Evolutionary conservation across 2,329 filamentous ascomycete species (phyloP).

Genomic region (Hypomyces rosellus): DNA sequence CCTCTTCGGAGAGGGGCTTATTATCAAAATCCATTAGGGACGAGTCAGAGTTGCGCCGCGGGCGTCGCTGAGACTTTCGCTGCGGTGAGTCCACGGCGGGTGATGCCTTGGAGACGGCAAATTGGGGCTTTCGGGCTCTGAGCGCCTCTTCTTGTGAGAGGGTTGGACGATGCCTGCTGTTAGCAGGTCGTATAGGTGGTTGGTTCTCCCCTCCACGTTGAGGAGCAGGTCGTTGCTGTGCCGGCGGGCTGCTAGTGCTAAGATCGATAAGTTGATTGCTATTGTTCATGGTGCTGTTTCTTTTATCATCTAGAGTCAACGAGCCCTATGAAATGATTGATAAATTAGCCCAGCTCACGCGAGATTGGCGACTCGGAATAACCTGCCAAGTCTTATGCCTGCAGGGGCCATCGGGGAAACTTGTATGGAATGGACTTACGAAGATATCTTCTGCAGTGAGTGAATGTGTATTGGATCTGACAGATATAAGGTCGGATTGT

Average conservation of each 20-base stretch:
- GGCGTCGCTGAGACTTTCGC: constrained; percentile 41
- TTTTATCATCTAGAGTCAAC: constrained; percentile 58
- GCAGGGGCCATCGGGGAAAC: no score
- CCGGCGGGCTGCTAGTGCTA: constrained; percentile 20
- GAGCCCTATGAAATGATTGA: constrained; percentile 48
- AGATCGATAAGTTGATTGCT: constrained; percentile 28
- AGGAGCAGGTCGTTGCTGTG: constrained; percentile 28
- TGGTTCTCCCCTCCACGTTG: constrained; percentile 36
- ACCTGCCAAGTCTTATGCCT: no score
- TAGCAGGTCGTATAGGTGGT: constrained; percentile 34
- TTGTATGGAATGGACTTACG: constrained; percentile 48
- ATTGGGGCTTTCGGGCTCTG: constrained; percentile 38
- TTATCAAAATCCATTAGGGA: constrained; percentile 57
- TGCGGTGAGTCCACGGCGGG: constrained; percentile 33
- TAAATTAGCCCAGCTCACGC: constrained; percentile 5
- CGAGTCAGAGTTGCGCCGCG: constrained; percentile 73
- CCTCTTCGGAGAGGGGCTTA: constrained; percentile 53
- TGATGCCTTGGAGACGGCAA: constrained; percentile 26
- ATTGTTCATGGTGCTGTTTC: constrained; percentile 17
- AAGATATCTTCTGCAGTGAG: constrained; percentile 65
- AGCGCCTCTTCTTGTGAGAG: constrained; percentile 62
- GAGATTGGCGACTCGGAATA: neutral
- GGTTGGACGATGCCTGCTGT: constrained; percentile 49
- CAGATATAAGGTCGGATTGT: constrained; percentile 45
- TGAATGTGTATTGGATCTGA: constrained; percentile 38